Percentiles rank a stretch among this genome's conserved stretches.
Conservation (phyloP, 495 filamentous ascomycete genomes). For the Cryomyces antarcticus region DNA sequence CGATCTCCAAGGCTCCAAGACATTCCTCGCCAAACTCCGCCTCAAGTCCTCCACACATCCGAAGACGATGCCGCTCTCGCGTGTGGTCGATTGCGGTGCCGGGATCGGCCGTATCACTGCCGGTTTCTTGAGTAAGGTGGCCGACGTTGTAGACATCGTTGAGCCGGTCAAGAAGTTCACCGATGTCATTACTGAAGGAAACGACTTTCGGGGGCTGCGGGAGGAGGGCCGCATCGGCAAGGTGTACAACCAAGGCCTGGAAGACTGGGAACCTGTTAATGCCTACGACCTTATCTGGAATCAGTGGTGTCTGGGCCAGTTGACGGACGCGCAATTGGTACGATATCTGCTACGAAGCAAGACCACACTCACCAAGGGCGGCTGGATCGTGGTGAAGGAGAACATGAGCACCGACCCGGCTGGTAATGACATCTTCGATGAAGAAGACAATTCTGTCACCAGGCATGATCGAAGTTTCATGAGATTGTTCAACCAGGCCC, state of each 20-base stretch:
- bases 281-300: slow-evolving; percentile 47
- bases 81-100: slow-evolving; percentile 39
- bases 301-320: slow-evolving; percentile 85
- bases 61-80: slow-evolving; percentile 13
- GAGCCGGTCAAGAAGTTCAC: slow-evolving; percentile 43
- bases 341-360: slow-evolving; percentile 44
- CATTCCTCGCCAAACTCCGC: slow-evolving; percentile 59
- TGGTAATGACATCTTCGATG: slow-evolving; percentile 51
- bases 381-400: slow-evolving; percentile 69
- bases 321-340: slow-evolving; percentile 61
- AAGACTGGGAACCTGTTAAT: slow-evolving; percentile 44
- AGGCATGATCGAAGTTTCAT: slow-evolving; percentile 50
- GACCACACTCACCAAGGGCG: slow-evolving; percentile 27
- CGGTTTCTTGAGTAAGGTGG: slow-evolving; percentile 32
- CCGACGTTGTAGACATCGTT: slow-evolving; percentile 33
- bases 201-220: slow-evolving; percentile 6
- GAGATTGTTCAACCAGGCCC: slow-evolving; percentile 46
- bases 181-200: slow-evolving; percentile 17
- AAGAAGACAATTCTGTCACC: slow-evolving; percentile 61
- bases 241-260: slow-evolving; percentile 53
- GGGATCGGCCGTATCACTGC: slow-evolving; percentile 43
- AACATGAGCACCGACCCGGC: slow-evolving; percentile 43
- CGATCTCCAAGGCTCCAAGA: slow-evolving; percentile 57
- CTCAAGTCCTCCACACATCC: slow-evolving; percentile 11
- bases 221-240: slow-evolving; percentile 25